phyloP scores from a whole-genome alignment of 306 rosid species.

The Neltuma alba region DNA sequence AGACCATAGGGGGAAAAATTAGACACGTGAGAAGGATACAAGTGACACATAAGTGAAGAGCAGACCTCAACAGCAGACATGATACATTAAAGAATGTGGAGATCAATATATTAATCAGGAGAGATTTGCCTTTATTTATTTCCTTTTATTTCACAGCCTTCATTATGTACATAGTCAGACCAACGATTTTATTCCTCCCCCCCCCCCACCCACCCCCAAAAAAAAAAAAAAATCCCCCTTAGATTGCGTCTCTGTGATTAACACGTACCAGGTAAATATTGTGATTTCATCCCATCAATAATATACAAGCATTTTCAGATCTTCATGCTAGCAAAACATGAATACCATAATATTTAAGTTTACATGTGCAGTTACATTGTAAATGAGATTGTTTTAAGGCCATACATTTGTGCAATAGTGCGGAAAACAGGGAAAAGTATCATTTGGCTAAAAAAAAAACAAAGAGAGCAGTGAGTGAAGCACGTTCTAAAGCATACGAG shows the following conservation, averaged over 20 bases:
- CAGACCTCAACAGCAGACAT: slow-evolving; percentile 22
- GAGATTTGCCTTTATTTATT: not conserved
- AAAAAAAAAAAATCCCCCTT: too few relatives aligned
- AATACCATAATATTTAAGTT: slow-evolving; percentile 17
- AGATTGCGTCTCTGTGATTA: not conserved
- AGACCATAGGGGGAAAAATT: not conserved
- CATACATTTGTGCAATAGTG: too few relatives aligned
- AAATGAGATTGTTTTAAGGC: too few relatives aligned
- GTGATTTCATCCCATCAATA: not conserved
- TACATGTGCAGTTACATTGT: too few relatives aligned
- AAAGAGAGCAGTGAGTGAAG: too few relatives aligned
- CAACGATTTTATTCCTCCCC: not conserved
- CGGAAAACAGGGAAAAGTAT: too few relatives aligned
- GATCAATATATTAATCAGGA: not conserved
- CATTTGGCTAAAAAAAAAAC: too few relatives aligned
- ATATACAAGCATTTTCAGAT: not conserved
- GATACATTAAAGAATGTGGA: slow-evolving; percentile 19
- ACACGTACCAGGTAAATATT: not conserved
- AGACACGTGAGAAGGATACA: not conserved
- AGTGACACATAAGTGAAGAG: slow-evolving; percentile 17
- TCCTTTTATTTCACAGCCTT: not conserved
- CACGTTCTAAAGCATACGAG: too few relatives aligned
- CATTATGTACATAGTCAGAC: not conserved
- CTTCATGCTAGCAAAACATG: not conserved
- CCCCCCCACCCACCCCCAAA: too few relatives aligned